A percentile compares a stretch with the other conserved stretches of the same genome.
Evolutionary conservation across 2,329 filamentous ascomycete species (phyloP).

Genomic region (Epichloe amarillans): DNA sequence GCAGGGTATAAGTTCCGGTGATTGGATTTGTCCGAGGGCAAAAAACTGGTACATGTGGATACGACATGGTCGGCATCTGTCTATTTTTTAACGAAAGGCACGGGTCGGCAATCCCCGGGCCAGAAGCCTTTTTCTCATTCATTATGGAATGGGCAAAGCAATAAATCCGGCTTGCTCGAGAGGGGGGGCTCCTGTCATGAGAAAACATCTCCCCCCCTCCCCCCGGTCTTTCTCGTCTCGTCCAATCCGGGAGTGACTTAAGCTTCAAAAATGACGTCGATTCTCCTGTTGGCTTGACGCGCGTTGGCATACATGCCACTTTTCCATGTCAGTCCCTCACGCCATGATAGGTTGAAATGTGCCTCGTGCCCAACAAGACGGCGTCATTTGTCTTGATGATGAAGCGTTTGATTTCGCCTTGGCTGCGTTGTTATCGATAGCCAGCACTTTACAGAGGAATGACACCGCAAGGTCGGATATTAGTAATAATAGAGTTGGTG

Average conservation of each 20-base stretch:
- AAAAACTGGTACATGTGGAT: neutral
- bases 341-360: neutral
- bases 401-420: neutral
- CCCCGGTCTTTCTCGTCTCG: neutral
- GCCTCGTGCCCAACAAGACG: too few relatives aligned
- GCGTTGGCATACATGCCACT: neutral
- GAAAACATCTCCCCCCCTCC: too few relatives aligned
- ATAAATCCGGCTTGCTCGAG: neutral
- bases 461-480: neutral
- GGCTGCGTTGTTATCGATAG: neutral
- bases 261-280: neutral
- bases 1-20: slow-evolving; percentile 2
- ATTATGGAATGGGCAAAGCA: neutral
- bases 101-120: neutral
- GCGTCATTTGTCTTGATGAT: neutral
- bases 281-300: neutral
- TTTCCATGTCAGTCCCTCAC: neutral
- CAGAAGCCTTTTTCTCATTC: neutral
- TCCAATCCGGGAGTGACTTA: neutral
- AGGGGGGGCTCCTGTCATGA: too few relatives aligned
- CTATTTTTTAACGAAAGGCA: neutral
- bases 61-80: neutral
- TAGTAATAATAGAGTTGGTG: neutral
- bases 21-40: neutral
- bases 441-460: neutral